Evolutionary conservation across 768 basidiomycete species (phyloP).

Genomic region (Russula sp.): DNA sequence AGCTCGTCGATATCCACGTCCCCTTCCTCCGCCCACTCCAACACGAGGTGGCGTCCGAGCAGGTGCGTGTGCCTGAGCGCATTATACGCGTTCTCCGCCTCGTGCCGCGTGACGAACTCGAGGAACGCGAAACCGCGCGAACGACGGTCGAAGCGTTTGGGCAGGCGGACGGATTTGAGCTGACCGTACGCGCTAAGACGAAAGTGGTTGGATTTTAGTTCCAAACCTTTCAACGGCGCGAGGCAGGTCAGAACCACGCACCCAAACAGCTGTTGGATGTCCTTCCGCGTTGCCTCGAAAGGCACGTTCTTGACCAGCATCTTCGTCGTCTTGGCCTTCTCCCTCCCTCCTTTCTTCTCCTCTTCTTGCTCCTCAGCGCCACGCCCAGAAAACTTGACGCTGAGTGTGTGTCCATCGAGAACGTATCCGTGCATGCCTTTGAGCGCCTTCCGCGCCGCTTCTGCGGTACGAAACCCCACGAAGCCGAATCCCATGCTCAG

Average conservation of each 20-base stretch:
- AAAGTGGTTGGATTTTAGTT: neutral
- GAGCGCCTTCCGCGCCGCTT: conserved; percentile 67
- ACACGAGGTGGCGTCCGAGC: conserved; percentile 88
- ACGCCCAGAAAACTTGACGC: conserved; percentile 82
- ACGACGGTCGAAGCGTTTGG: conserved; percentile 83
- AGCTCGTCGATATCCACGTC: conserved; percentile 73
- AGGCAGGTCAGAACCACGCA: conserved; percentile 33
- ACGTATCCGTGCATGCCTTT: conserved; percentile 75
- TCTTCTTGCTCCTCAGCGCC: conserved; percentile 55
- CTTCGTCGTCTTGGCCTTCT: conserved; percentile 66
- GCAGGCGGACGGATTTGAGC: conserved; percentile 90
- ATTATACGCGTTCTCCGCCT: conserved; percentile 84
- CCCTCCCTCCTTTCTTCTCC: conserved; percentile 34
- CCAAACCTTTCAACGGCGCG: neutral
- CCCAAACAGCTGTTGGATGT: conserved; percentile 86
- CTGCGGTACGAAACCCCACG: conserved; percentile 75
- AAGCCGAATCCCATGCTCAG: conserved; percentile 98
- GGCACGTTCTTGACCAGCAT: conserved; percentile 98
- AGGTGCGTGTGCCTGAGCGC: conserved; percentile 92
- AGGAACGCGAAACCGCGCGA: conserved; percentile 95
- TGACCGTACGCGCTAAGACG: conserved; percentile 72
- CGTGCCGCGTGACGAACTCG: conserved; percentile 84
- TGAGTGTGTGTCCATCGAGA: conserved; percentile 80
- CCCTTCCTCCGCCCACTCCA: conserved; percentile 84
- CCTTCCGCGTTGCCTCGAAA: conserved; percentile 93